A percentile compares a stretch with the other conserved stretches of the same genome.
phyloP scores from a whole-genome alignment of 345 rosid genomes.

The Brassica juncea region DNA sequence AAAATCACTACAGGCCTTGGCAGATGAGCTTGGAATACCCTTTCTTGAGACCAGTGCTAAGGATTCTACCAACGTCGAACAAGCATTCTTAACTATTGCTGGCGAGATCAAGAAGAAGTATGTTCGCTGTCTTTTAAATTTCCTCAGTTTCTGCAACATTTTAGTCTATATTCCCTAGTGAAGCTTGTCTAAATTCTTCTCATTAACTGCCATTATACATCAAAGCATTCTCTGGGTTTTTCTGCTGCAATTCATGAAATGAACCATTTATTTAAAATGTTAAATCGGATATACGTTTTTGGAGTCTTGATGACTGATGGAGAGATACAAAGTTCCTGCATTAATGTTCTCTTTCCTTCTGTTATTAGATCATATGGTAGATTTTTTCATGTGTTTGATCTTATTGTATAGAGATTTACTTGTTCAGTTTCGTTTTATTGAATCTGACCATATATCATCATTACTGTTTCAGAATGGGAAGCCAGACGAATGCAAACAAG shows the following conservation, averaged over 20 bases:
- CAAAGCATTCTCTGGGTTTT: neutral
- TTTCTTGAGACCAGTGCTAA: constrained; percentile 89
- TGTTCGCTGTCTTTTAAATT: constrained; percentile 19
- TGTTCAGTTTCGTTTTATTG: neutral
- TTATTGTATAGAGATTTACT: neutral
- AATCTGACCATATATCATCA: neutral
- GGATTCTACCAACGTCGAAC: constrained; percentile 78
- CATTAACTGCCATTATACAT: constrained; percentile 5
- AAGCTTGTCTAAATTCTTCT: neutral
- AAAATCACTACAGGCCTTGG: constrained; percentile 58
- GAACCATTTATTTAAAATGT: neutral
- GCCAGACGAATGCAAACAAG: constrained; percentile 62
- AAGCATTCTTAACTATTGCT: constrained; percentile 86
- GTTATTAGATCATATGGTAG: neutral
- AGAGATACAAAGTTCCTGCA: neutral
- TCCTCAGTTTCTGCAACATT: neutral
- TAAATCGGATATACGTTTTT: neutral
- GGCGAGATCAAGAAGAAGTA: constrained; percentile 79
- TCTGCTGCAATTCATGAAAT: constrained; percentile 1
- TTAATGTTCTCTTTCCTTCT: neutral
- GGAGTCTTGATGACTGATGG: neutral
- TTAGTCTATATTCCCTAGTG: neutral
- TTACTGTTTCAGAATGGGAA: constrained; percentile 62
- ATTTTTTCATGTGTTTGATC: neutral
- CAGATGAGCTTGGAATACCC: constrained; percentile 79